Conservation (phyloP, 352 stramenopile species). For the Globisporangium alternatum region DNA sequence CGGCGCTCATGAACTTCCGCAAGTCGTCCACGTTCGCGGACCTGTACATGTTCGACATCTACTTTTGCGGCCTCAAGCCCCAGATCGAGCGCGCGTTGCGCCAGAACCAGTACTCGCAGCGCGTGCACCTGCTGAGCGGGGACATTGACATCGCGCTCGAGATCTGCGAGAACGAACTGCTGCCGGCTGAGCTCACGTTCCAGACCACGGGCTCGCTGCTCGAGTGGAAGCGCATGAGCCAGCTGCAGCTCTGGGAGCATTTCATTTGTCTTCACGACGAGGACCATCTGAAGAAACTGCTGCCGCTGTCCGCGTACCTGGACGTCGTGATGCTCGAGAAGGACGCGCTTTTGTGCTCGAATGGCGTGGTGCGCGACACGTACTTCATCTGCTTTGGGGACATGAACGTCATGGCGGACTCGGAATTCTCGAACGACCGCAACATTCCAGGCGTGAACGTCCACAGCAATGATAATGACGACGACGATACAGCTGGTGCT, state of each 20-base stretch:
- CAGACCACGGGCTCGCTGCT: constrained; percentile 29
- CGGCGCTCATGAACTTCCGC: constrained; percentile 72
- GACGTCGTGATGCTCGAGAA: constrained; percentile 54
- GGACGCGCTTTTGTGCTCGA: constrained; percentile 30
- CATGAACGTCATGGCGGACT: constrained; percentile 70
- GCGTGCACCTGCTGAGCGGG: constrained; percentile 47
- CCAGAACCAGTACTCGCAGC: constrained; percentile 42
- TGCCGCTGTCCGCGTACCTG: constrained; percentile 58
- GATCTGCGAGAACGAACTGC: constrained; percentile 58
- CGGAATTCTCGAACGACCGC: constrained; percentile 51
- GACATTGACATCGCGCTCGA: constrained; percentile 60
- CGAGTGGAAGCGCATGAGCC: constrained; percentile 65
- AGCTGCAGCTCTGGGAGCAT: constrained; percentile 65
- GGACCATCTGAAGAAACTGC: constrained; percentile 35
- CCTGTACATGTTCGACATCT: constrained; percentile 72
- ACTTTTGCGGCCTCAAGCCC: constrained; percentile 66
- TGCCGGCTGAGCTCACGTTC: constrained; percentile 40
- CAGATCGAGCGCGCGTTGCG: constrained; percentile 44
- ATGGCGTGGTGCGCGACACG: constrained; percentile 46
- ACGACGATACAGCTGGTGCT: background rate
- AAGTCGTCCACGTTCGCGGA: constrained; percentile 61
- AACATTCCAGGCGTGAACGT: constrained; percentile 57
- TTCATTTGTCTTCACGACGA: constrained; percentile 47
- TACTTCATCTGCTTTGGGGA: constrained; percentile 79
- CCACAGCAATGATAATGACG: background rate